Evolutionary conservation across 202 grass and related monocot genomes (phyloP).

Genomic region (Panicum virgatum): DNA sequence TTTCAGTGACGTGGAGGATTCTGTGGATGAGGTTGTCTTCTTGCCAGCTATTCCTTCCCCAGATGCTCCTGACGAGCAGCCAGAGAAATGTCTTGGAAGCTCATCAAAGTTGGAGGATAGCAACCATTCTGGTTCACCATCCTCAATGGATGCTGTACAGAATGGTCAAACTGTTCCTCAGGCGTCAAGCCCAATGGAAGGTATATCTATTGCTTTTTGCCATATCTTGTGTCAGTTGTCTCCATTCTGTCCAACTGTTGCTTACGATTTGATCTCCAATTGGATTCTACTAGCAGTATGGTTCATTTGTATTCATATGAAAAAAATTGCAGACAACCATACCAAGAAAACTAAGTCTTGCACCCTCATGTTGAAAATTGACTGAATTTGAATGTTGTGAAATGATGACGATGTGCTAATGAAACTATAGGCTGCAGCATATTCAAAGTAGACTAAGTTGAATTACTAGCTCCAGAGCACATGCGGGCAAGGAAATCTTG

Average conservation of each 20-base stretch:
- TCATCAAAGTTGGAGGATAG: constrained; percentile 89
- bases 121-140: constrained; percentile 88
- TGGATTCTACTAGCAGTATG: background rate
- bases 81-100: constrained; percentile 84
- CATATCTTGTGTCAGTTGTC: constrained; percentile 4
- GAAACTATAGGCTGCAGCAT: background rate
- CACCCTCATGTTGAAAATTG: background rate
- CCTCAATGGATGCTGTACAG: constrained; percentile 76
- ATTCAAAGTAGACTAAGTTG: constrained; percentile 20
- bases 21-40: constrained; percentile 63
- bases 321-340: constrained; percentile 16
- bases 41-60: constrained; percentile 77
- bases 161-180: constrained; percentile 66
- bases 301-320: constrained; percentile 17
- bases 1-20: constrained; percentile 69
- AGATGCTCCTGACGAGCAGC: constrained; percentile 76
- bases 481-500: constrained; percentile 7
- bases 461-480: background rate
- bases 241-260: constrained; percentile 16
- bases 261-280: constrained; percentile 23
- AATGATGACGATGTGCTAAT: background rate
- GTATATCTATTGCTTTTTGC: constrained; percentile 31
- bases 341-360: background rate
- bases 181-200: constrained; percentile 89
- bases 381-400: background rate